Base-by-base conservation (phyloP, 352 stramenopile genomes). In the Phytophthora sojae region DNA sequence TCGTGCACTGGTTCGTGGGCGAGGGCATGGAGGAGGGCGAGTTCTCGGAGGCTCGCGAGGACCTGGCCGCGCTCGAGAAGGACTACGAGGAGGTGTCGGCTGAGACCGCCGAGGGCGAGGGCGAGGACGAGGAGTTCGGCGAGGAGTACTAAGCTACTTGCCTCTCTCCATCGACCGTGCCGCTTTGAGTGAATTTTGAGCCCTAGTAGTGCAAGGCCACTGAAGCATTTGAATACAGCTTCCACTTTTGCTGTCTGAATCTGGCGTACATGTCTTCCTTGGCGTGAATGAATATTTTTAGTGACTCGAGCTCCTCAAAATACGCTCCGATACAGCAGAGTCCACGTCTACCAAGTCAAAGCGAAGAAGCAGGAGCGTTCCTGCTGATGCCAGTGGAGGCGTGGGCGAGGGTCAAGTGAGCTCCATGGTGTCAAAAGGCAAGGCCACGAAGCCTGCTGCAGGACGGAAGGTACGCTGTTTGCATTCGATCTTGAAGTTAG, bases 21-120 rank as follows among this genome's bases (percentile, higher is more conserved):
- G 97, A 99, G 83, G 97, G 97, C 77, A 99, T 99, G 97, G 97
- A 99, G 81, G 97, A 99, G 75, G 96, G 96, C 71, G 97, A 99
- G 78, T 99, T 99, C 87, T 98, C 93, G 62, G 97, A 99, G 71
- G 97, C 97, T 64, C 95, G 96, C 85, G 97, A 99, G 82, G 96
- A 99, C 89, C 90, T 99, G 39, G 97, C 96, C 57, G 97, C 96
- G 32, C 88, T 99, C 29, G 97, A 99, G 82, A 99, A 99, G 89
- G 97, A 99, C 80, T 99, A 99, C 81, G 97, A 99, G 74, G 97
- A 99, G 76, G 97, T 99, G 63, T 97, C 93, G 55, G 95, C 95
- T 21, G 97, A 99, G 80, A 98, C 21, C 21, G 21, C 21, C 21
- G 21, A 21, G 21, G 21, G 21, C 21, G 21, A 21, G 21, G 21